Evolutionary conservation across 176 grass and related monocot species (phyloP).

Genomic region (Miscanthus lutarioriparius): DNA sequence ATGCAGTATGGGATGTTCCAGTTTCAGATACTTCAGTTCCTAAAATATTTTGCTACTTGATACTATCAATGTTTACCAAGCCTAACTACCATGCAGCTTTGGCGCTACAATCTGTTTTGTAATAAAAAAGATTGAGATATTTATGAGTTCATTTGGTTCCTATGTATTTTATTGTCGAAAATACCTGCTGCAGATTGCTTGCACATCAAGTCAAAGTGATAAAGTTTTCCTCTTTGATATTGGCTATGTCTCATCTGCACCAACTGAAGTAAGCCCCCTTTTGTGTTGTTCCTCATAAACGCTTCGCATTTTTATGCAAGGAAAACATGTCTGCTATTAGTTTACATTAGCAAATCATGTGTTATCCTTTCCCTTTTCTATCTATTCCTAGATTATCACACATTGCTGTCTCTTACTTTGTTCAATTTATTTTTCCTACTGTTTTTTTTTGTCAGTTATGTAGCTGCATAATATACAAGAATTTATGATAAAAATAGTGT

Average conservation of each 20-base stretch:
- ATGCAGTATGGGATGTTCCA: background rate
- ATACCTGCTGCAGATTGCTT: conserved; percentile 71
- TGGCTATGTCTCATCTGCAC: conserved; percentile 62
- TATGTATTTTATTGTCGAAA: conserved; percentile 29
- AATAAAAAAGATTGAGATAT: background rate
- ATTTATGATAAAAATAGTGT: conserved; percentile 4
- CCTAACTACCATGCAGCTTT: conserved; percentile 3
- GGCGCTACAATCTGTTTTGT: background rate
- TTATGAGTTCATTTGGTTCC: background rate
- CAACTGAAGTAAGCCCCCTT: conserved; percentile 68
- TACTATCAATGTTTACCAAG: background rate
- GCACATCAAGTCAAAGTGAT: conserved; percentile 66
- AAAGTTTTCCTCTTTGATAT: conserved; percentile 75
- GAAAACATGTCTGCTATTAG: background rate
- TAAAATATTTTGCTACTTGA: background rate
- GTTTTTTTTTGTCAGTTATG: background rate
- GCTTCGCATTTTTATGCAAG: background rate
- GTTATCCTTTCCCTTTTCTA: background rate
- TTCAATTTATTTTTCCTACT: background rate
- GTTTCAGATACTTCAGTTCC: conserved; percentile 3
- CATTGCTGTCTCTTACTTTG: background rate
- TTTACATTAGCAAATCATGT: conserved; percentile 18
- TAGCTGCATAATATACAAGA: background rate
- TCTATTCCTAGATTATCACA: background rate
- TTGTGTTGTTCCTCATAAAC: conserved; percentile 20